Evolutionary conservation across 495 filamentous ascomycete genomes (phyloP), one percentile per base, ranked within the genome.

Genomic region (Opeltia flavorubescens): DNA sequence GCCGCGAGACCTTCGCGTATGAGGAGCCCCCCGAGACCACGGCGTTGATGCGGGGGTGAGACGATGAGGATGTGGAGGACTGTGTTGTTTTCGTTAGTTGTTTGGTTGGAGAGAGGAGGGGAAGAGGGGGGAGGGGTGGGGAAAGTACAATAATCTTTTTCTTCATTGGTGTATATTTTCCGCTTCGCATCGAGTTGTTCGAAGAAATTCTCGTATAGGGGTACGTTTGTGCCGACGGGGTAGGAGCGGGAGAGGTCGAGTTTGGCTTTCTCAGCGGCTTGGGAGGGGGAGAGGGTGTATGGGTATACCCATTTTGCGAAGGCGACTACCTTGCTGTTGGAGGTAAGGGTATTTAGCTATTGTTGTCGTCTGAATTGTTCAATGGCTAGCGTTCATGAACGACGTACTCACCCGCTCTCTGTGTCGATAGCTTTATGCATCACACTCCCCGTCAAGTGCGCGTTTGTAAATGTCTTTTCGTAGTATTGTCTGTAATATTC

Each of bases 1-100:
- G 61, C 62, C 23, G 60, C 51, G 5, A 69, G 47, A 0, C 75
- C 75, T 65, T 69, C 74, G 28, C 59, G 50, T 31, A 80, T 43
- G 12, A 81, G 46, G 49, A 60, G 56, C 13, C 57, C 61, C 5
- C 68, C 74, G 0, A 72, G 62, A 0, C 77, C 77, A 45, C 58
- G 62, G 2, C 75, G 64, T 51, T 76, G 72, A 42, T 63, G 62
- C 31, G 61, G 56, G 1, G 63, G 66, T 17, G 61, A 48, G 13
- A 71, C 71, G 11, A 65, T 69, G 0, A 79, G 47, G 0, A 73
- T 50, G 38, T 76, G 51, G 5, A 57, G 47, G 18, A 54, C 54
- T 56, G 28, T 20, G 20, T 4, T 7, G 29, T 13, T 13, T 21
- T 33, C 2, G 18, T 29, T 47, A 4, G 13, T 9, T 0, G 0